A percentile compares a stretch with the other conserved stretches of the same genome.
These are phyloP conservation scores for Dendrobium chrysotoxum DNA, from an alignment of 106 monocot species.

Conservation along the genomic window DNA sequence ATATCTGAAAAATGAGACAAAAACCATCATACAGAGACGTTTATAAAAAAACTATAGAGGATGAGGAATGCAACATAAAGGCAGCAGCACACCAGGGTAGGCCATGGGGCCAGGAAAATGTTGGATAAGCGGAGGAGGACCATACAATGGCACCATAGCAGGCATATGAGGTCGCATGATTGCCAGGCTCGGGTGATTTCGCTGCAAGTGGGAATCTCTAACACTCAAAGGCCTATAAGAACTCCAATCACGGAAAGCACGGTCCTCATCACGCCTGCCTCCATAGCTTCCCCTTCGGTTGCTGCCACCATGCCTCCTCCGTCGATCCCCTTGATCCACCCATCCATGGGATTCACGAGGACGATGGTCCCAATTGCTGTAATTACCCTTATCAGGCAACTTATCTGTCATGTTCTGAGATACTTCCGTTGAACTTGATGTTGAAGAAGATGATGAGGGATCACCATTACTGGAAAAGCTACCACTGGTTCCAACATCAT, in stretches of 20 bases:
- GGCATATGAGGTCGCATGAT: neutral
- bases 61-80: neutral
- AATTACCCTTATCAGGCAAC: neutral
- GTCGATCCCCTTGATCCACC: constrained; percentile 8
- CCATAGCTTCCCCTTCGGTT: neutral
- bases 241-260: neutral
- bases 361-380: neutral
- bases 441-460: neutral
- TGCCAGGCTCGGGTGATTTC: neutral
- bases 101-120: neutral
- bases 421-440: neutral
- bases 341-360: neutral
- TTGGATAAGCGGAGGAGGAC: neutral
- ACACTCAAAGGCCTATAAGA: neutral
- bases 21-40: neutral
- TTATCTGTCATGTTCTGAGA: neutral
- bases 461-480: neutral
- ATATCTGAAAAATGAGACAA: constrained; percentile 3
- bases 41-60: neutral
- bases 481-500: neutral
- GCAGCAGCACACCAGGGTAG: neutral
- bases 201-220: neutral
- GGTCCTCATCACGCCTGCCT: neutral
- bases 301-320: neutral
- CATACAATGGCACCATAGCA: neutral